These are phyloP conservation scores for Mortierella sp. DNA, from an alignment of 371 early-diverging fungal species.

Conservation along the genomic window DNA sequence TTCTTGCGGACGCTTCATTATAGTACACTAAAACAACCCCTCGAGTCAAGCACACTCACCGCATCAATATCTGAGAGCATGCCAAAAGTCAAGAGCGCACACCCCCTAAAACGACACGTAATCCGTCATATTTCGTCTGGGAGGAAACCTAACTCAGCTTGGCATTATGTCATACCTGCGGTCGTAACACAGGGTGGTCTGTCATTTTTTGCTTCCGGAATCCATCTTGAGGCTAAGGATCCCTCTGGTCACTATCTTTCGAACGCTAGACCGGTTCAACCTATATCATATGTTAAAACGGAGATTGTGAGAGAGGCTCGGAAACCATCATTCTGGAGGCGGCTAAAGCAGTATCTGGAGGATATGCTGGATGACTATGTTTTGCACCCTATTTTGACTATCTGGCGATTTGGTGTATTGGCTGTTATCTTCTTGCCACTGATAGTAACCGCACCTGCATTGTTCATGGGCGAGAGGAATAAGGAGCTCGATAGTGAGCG, in stretches of 20 bases:
- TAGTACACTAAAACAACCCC: background rate
- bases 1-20: background rate
- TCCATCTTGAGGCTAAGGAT: constrained; percentile 45
- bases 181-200: constrained; percentile 38
- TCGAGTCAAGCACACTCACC: background rate
- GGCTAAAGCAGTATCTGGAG: constrained; percentile 42
- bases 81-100: background rate
- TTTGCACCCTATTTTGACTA: constrained; percentile 68
- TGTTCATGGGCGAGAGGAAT: constrained; percentile 67
- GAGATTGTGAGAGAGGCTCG: constrained; percentile 28
- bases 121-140: background rate
- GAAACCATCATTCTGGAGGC: constrained; percentile 35
- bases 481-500: constrained; percentile 65
- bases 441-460: constrained; percentile 63
- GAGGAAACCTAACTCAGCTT: constrained; percentile 4
- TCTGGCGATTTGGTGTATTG: constrained; percentile 71
- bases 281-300: constrained; percentile 37
- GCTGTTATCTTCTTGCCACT: constrained; percentile 76
- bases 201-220: constrained; percentile 9
- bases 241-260: background rate
- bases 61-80: background rate
- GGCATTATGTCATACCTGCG: constrained; percentile 40
- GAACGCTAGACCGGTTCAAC: constrained; percentile 7
- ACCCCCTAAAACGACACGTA: background rate
- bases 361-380: constrained; percentile 62